Percentiles rank a stretch among this genome's conserved stretches.
phyloP scores from a whole-genome alignment of 2,329 filamentous ascomycete genomes.

The Cercospora zeina region DNA sequence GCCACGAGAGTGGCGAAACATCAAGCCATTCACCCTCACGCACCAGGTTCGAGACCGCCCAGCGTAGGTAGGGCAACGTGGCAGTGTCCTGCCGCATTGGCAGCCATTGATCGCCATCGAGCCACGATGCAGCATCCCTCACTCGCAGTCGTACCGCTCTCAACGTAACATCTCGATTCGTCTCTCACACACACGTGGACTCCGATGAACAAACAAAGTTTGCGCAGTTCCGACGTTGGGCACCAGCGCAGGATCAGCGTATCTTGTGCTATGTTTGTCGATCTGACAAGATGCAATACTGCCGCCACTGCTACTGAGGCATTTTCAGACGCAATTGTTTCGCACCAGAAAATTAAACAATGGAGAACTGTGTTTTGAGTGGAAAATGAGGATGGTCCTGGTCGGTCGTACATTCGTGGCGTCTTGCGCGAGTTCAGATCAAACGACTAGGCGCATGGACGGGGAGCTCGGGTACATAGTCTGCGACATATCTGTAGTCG shows the following conservation, averaged over 20 bases:
- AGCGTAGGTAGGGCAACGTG: neutral
- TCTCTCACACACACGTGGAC: neutral
- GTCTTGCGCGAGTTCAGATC: constrained; percentile 2
- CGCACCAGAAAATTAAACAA: neutral
- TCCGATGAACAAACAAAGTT: constrained; percentile 10
- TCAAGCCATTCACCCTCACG: neutral
- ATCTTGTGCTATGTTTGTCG: neutral
- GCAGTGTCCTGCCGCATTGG: neutral
- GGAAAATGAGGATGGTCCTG: constrained; percentile 4
- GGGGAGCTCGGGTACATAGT: neutral
- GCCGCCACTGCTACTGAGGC: neutral
- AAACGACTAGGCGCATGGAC: neutral
- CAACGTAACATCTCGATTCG: neutral
- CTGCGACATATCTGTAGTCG: neutral
- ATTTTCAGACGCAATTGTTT: neutral
- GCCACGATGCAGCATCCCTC: neutral
- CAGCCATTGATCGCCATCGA: neutral
- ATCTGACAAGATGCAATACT: neutral
- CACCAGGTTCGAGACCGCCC: neutral
- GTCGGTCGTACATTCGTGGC: constrained; percentile 9
- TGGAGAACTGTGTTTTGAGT: neutral
- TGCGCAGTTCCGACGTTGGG: constrained; percentile 3
- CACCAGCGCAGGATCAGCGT: constrained; percentile 7
- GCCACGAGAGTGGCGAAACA: neutral
- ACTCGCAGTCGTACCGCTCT: neutral